Evolutionary conservation across 345 rosid genomes (phyloP).

Genomic region (Clarkia xantiana): DNA sequence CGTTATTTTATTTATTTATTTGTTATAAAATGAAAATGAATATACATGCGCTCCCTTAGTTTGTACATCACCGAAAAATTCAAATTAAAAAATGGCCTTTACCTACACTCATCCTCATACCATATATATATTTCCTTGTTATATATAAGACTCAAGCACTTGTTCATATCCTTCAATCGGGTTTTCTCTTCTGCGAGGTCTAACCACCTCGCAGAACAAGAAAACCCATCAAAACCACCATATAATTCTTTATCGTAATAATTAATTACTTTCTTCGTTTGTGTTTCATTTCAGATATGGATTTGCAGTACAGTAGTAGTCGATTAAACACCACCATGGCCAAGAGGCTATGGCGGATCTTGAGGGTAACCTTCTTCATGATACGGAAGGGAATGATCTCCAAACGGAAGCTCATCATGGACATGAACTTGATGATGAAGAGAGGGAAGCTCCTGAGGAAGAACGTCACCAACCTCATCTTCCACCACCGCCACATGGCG

Average conservation of each 20-base stretch:
- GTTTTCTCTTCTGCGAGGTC: constrained; percentile 36
- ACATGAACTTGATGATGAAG: constrained; percentile 40
- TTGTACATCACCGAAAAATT: too few species aligned
- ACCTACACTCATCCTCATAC: too few species aligned
- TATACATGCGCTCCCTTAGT: too few species aligned
- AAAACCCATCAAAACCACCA: constrained; percentile 8
- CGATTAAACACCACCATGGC: constrained; percentile 18
- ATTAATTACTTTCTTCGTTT: background rate
- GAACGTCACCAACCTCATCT: constrained; percentile 25
- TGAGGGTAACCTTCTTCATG: constrained; percentile 34
- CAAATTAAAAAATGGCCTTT: too few species aligned
- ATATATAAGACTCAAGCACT: too few species aligned
- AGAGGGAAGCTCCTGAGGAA: constrained; percentile 35
- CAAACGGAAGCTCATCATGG: constrained; percentile 45
- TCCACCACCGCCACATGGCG: constrained; percentile 16
- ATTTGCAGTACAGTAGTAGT: constrained; percentile 8
- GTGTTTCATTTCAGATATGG: constrained; percentile 12
- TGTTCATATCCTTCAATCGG: constrained; percentile 1
- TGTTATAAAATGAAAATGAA: too few species aligned
- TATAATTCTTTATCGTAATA: background rate
- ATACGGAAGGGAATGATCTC: constrained; percentile 30
- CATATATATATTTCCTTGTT: too few species aligned
- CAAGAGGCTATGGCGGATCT: constrained; percentile 38
- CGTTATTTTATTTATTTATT: too few species aligned
- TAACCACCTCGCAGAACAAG: constrained; percentile 33